phyloP scores from a whole-genome alignment of 1,284 basidiomycete species.

The Rhizopogon hawkerae region DNA sequence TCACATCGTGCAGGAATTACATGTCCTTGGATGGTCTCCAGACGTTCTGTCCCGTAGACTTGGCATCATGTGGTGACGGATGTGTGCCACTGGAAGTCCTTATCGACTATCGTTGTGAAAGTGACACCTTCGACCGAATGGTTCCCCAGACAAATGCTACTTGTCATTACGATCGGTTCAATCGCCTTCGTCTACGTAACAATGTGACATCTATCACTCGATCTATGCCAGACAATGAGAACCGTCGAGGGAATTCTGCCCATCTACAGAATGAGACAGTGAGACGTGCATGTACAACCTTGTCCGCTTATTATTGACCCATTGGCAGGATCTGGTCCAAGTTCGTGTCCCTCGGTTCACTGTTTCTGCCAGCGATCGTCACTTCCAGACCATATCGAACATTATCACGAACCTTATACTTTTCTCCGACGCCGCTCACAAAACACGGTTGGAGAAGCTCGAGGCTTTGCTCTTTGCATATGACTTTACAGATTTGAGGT shows the following conservation, averaged over 20 bases:
- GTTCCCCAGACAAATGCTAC: conserved; percentile 84
- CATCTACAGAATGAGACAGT: conserved; percentile 81
- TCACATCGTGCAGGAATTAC: conserved; percentile 48
- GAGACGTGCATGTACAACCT: conserved; percentile 9
- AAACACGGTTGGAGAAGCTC: conserved; percentile 65
- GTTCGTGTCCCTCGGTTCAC: conserved; percentile 81
- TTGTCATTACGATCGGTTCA: conserved; percentile 92
- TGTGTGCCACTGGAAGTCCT: conserved; percentile 84
- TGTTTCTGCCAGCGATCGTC: conserved; percentile 79
- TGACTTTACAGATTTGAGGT: conserved; percentile 76
- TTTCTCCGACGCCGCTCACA: conserved; percentile 82
- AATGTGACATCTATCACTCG: conserved; percentile 47
- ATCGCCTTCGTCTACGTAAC: conserved; percentile 78
- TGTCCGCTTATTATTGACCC: neutral
- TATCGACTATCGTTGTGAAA: conserved; percentile 78
- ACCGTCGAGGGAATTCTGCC: conserved; percentile 36
- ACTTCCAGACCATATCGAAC: conserved; percentile 84
- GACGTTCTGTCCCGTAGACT: conserved; percentile 70
- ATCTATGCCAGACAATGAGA: conserved; percentile 20
- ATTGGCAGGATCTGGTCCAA: conserved; percentile 65
- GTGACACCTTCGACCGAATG: conserved; percentile 78
- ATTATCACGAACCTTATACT: conserved; percentile 84
- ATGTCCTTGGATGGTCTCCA: conserved; percentile 75
- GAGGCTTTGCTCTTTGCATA: conserved; percentile 86
- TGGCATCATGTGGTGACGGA: conserved; percentile 32